Evolutionary conservation across 1,284 basidiomycete species (phyloP), one percentile per base, ranked within the genome.

Genomic region (Tilletia caries): DNA sequence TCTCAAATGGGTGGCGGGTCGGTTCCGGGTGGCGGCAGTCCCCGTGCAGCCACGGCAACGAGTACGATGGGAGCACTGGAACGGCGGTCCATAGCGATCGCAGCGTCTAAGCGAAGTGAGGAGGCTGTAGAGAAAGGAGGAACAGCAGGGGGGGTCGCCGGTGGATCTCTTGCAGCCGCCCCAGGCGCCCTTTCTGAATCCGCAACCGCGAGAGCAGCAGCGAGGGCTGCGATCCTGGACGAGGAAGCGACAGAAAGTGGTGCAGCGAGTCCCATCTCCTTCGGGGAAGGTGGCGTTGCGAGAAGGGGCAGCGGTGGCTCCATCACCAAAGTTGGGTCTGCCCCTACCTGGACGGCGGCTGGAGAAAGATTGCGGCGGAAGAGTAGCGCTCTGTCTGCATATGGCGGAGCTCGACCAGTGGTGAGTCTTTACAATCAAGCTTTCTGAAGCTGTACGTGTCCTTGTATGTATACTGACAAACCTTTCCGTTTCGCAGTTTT

Each of bases 351-450:
- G 48, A 6, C 48, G 12, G 23, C 48, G 37, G 37, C 37, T 41
- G 37, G 37, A 15, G 37, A 41, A 41, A 6, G 37, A 41, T 15
- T 71, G 68, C 60, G 72, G 66, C 10, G 52, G 25, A 54, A 29
- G 25, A 54, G 52, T 29, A 70, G 67, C 12, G 66, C 70, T 23
- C 69, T 70, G 4, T 46, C 72, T 10, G 50, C 71, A 13, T 71
- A 68, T 18, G 70, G 37, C 23, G 60, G 73, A 12, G 71, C 69
- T 34, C 66, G 75, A 43, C 23, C 69, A 13, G 25, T 13, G 41
- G 46, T 44, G 23, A 65, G 46, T 65, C 25, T 33, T 64, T 43
- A 25, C 32, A 34, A 23, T 37, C 29, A n/a, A n/a, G n/a, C 23
- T 32, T 10, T 64, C 62, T 32, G 23, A 13, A 62, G 32, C 37